phyloP scores from a whole-genome alignment of 2,329 filamentous ascomycete species.

The Dactylellina sp. region DNA sequence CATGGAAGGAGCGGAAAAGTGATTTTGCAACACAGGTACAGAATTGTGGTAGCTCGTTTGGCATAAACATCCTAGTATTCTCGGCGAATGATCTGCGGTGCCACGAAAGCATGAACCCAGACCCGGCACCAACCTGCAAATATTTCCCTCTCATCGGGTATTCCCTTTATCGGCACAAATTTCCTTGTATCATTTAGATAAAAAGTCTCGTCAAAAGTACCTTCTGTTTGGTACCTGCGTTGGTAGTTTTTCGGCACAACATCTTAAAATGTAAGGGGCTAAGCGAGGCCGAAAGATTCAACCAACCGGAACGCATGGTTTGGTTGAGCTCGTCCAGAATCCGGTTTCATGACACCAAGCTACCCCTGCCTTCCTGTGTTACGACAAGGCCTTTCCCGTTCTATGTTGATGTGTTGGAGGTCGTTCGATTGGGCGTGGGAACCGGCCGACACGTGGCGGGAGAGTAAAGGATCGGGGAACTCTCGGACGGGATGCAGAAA shows the following conservation, averaged over 20 bases:
- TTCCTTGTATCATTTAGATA: too few species aligned
- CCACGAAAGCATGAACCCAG: too few species aligned
- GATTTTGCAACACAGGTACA: too few species aligned
- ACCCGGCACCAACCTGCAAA: too few species aligned
- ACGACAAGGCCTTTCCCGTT: slow-evolving; percentile 17
- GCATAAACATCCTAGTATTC: too few species aligned
- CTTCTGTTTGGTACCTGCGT: not conserved
- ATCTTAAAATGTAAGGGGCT: slow-evolving; percentile 42
- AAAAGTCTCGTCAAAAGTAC: too few species aligned
- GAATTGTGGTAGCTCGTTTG: too few species aligned
- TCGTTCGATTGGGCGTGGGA: slow-evolving; percentile 25
- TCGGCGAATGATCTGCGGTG: too few species aligned
- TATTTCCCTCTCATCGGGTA: too few species aligned
- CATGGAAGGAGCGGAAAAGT: too few species aligned
- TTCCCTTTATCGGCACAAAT: too few species aligned
- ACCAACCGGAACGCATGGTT: slow-evolving; percentile 16
- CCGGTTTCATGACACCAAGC: slow-evolving; percentile 32
- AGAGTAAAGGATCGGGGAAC: slow-evolving; percentile 12
- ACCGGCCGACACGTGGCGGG: slow-evolving; percentile 23
- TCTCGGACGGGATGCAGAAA: not conserved
- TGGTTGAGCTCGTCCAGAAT: slow-evolving; percentile 23
- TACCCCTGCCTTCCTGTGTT: slow-evolving; percentile 17
- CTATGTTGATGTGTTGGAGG: slow-evolving; percentile 16
- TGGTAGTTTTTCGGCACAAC: not conserved
- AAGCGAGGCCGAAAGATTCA: slow-evolving; percentile 6